These are phyloP conservation scores for Oryza australiensis DNA, from an alignment of 176 grass and related monocot species.

Conservation along the genomic window DNA sequence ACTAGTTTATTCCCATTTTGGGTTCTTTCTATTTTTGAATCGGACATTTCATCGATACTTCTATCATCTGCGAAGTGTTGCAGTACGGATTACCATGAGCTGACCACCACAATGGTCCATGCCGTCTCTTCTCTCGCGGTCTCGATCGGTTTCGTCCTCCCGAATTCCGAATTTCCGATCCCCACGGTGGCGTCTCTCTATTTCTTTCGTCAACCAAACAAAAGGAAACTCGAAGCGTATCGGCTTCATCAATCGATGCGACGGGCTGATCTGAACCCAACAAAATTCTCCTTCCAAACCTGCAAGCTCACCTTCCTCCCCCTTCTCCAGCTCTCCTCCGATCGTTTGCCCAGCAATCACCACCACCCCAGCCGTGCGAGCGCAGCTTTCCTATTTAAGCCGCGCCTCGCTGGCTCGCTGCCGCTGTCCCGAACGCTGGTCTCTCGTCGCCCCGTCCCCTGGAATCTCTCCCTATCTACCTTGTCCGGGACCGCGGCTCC, in stretches of 20 bases:
- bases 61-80: too few species aligned
- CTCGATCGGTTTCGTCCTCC: neutral
- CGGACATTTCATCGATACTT: too few species aligned
- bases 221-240: neutral
- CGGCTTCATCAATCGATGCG: neutral
- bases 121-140: neutral
- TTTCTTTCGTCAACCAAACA: neutral
- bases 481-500: slow-evolving; percentile 4
- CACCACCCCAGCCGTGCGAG: neutral
- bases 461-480: neutral
- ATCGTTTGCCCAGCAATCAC: slow-evolving; percentile 14
- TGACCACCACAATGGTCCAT: neutral
- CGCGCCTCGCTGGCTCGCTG: neutral
- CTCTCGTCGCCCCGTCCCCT: neutral
- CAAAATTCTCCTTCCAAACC: neutral
- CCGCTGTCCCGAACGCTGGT: slow-evolving; percentile 20
- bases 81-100: too few species aligned
- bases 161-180: neutral
- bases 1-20: too few species aligned
- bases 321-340: neutral
- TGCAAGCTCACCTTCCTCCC: slow-evolving; percentile 19
- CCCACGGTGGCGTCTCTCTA: neutral
- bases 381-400: slow-evolving; percentile 36
- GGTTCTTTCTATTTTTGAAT: too few species aligned
- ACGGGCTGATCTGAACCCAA: neutral